These are phyloP conservation scores for Elsinoe perseae DNA, from an alignment of 2,329 filamentous ascomycete species.

Conservation along the genomic window DNA sequence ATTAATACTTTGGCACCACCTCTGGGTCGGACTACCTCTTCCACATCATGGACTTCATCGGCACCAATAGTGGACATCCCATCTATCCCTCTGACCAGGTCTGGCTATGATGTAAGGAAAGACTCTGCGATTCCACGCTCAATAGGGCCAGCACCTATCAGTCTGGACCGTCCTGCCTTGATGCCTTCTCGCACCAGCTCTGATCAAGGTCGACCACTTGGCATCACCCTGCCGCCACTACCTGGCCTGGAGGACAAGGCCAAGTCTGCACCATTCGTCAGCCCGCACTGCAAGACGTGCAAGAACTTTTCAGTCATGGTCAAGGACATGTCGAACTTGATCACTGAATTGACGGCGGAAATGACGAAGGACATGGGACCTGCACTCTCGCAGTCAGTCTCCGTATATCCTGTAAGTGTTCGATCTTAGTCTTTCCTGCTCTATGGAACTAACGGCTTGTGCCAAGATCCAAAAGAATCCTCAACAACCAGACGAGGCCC, in stretches of 20 bases:
- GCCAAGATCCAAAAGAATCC: not conserved
- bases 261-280: not conserved
- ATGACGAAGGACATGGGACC: not conserved
- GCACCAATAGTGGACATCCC: not conserved
- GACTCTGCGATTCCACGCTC: not conserved
- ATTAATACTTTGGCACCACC: not conserved
- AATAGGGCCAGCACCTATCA: not conserved
- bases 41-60: not conserved
- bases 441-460: not conserved
- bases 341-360: not conserved
- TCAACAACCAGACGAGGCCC: not conserved
- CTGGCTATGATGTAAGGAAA: not conserved
- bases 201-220: not conserved
- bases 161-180: not conserved
- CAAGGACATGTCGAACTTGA: not conserved
- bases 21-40: not conserved
- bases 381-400: not conserved
- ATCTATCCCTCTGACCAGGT: not conserved
- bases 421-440: not conserved
- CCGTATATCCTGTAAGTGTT: not conserved
- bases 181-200: not conserved
- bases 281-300: not conserved
- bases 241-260: not conserved
- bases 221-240: not conserved
- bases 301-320: constrained; percentile 4